Conservation (phyloP, 352 stramenopile genomes). For the Globisporangium paddicum region DNA sequence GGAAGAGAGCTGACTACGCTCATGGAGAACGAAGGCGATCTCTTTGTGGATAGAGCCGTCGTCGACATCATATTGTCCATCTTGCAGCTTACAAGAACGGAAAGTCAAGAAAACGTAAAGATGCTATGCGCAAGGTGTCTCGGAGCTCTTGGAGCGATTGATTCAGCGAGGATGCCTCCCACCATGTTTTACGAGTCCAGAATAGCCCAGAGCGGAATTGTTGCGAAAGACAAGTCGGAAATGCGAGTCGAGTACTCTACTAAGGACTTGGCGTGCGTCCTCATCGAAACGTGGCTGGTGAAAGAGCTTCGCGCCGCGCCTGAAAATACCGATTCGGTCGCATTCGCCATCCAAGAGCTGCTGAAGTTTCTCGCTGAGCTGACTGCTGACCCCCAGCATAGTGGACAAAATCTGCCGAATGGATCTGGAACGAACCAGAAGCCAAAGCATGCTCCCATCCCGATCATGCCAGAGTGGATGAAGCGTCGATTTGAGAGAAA, state of each 20-base stretch:
- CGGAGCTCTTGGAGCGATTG: conserved; percentile 73
- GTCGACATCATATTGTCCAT: conserved; percentile 61
- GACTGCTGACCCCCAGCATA: conserved; percentile 68
- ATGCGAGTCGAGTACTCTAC: conserved; percentile 59
- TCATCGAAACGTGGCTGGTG: conserved; percentile 80
- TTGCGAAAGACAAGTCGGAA: conserved; percentile 37
- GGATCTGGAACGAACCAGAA: conserved; percentile 8
- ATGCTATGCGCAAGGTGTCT: conserved; percentile 69
- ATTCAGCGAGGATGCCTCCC: conserved; percentile 68
- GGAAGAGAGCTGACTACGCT: conserved; percentile 53
- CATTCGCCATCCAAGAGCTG: conserved; percentile 84
- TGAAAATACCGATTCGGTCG: conserved; percentile 77
- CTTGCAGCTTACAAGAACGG: conserved; percentile 55
- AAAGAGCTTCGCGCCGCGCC: conserved; percentile 81
- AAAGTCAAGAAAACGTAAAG: conserved; percentile 63
- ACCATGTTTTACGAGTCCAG: conserved; percentile 51
- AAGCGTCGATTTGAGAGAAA: conserved; percentile 80
- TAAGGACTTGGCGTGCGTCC: conserved; percentile 75
- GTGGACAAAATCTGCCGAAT: conserved; percentile 36
- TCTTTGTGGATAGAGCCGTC: conserved; percentile 57
- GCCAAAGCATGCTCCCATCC: conserved; percentile 9
- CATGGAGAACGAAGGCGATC: conserved; percentile 66
- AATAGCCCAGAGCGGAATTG: conserved; percentile 14
- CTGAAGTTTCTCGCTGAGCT: conserved; percentile 77
- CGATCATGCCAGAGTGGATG: conserved; percentile 78